Percentiles rank a stretch among this genome's conserved stretches.
Evolutionary conservation across 495 filamentous ascomycete genomes (phyloP).

Genomic region (Penicillium longicatenatum): DNA sequence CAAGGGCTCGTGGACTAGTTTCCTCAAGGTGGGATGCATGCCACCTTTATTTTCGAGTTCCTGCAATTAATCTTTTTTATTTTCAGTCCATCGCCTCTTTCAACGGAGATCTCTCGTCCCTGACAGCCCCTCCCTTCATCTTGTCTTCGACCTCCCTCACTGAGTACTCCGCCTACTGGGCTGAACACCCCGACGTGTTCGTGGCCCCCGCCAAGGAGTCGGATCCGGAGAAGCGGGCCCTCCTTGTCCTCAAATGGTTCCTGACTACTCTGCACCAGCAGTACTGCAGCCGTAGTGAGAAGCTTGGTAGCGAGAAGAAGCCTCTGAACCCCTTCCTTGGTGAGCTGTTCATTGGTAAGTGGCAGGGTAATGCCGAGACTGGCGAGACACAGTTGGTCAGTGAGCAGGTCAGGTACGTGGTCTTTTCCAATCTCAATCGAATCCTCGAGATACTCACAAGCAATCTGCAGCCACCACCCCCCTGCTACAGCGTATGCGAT

Average conservation of each 20-base stretch:
- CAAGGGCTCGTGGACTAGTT: conserved; percentile 57
- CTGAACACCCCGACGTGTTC: conserved; percentile 87
- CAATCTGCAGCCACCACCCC: conserved; percentile 81
- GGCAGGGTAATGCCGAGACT: conserved; percentile 62
- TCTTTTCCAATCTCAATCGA: neutral
- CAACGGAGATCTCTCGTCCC: conserved; percentile 89
- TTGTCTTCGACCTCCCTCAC: conserved; percentile 87
- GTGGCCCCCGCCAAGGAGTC: conserved; percentile 80
- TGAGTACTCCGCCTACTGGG: conserved; percentile 97
- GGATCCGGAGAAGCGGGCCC: conserved; percentile 79
- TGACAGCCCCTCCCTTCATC: conserved; percentile 96
- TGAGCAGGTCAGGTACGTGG: conserved; percentile 74
- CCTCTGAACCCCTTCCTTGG: conserved; percentile 90
- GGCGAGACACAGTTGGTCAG: conserved; percentile 73
- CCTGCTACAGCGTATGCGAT: conserved; percentile 95
- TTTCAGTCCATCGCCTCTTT: conserved; percentile 88
- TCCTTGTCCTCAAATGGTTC: conserved; percentile 96
- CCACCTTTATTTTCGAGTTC: neutral
- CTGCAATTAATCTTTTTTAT: neutral
- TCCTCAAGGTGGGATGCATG: conserved; percentile 47
- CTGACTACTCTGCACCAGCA: conserved; percentile 93
- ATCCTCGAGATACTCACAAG: neutral
- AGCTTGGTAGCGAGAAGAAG: conserved; percentile 95
- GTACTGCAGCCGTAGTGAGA: conserved; percentile 88
- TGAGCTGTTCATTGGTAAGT: conserved; percentile 87